Evolutionary conservation across 164 flowering plant species (phyloP), one percentile per base, ranked within the genome.

Genomic region (Aristolochia contorta): DNA sequence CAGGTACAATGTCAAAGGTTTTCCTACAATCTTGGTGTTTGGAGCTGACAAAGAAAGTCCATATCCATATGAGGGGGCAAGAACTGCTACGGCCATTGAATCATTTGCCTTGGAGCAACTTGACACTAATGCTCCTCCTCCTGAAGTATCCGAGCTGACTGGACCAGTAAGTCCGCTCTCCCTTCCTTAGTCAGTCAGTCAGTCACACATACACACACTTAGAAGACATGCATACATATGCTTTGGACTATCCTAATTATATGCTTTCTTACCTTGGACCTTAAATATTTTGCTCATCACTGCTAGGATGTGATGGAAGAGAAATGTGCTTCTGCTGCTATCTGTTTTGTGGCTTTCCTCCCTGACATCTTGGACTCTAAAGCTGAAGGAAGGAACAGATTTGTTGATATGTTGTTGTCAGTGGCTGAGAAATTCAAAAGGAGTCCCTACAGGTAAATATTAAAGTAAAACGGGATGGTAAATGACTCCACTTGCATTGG

Each of bases 321-420:
- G 72, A 86, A 90, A 68, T 93, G 98, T 74, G 90, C 85, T 55
- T 72, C 97, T 14, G 89, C 97, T 69, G 97, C 96, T 53, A 87
- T 93, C 50, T 93, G 98, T 73, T 93, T 93, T 77, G 96, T 90
- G 57, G 69, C 94, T 58, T 93, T 93, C 77, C 83, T 93, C 18
- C 94, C 98, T 45, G 97, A 93, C 68, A 93, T 93, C 71, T 79
- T 93, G 85, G 98, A 90, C 74, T 82, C 97, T 54, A 87, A 86
- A 73, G 97, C 97, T 9, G 97, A 88, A 49, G 98, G 98, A 62
- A 90, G 98, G 74, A 93, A 88, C 72, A 93, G 76, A 67, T 86
- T 90, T 73, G 74, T 93, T 46, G 76, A 80, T 68, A 68, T 73
- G 69, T 49, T 90, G 69, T 60, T 87, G 66, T 75, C 94, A 45